phyloP scores from a whole-genome alignment of 352 stramenopile genomes.

The Globisporangium spiculum region DNA sequence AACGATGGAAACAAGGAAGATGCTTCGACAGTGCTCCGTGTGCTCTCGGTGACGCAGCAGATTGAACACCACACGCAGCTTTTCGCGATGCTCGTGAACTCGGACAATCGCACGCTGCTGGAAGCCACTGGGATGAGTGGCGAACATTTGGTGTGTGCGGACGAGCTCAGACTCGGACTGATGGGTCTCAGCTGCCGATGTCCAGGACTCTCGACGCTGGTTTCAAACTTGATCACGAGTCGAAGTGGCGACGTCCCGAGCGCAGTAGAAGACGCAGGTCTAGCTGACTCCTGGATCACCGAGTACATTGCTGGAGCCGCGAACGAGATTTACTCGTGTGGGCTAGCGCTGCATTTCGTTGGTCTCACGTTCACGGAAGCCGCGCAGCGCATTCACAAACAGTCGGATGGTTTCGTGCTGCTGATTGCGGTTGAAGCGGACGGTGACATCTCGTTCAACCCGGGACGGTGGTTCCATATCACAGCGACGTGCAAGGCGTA shows the following conservation, averaged over 20 bases:
- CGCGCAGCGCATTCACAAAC: conserved; percentile 59
- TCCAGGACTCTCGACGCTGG: conserved; percentile 72
- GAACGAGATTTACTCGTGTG: conserved; percentile 83
- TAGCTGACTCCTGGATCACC: conserved; percentile 39
- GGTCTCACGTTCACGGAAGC: conserved; percentile 77
- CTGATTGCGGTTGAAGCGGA: conserved; percentile 72
- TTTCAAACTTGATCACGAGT: conserved; percentile 85
- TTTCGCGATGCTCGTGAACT: conserved; percentile 84
- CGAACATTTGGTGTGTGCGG: conserved; percentile 75
- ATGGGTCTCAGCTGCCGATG: conserved; percentile 86
- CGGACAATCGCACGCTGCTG: conserved; percentile 73
- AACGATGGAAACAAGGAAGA: conserved; percentile 81
- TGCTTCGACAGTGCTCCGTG: conserved; percentile 72
- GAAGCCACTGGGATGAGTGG: conserved; percentile 69
- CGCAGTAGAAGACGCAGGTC: conserved; percentile 1
- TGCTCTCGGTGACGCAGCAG: conserved; percentile 72
- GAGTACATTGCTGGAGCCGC: conserved; percentile 77
- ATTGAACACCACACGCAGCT: conserved; percentile 62
- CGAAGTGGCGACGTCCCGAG: conserved; percentile 43
- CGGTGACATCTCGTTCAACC: conserved; percentile 72
- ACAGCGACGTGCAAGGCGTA: conserved; percentile 56
- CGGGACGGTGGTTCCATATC: conserved; percentile 58
- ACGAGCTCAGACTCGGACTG: conserved; percentile 76
- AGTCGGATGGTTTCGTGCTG: conserved; percentile 71
- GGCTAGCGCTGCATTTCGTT: conserved; percentile 49